Base-by-base conservation (phyloP, 495 filamentous ascomycete genomes). In the Penicillium arizonense region DNA sequence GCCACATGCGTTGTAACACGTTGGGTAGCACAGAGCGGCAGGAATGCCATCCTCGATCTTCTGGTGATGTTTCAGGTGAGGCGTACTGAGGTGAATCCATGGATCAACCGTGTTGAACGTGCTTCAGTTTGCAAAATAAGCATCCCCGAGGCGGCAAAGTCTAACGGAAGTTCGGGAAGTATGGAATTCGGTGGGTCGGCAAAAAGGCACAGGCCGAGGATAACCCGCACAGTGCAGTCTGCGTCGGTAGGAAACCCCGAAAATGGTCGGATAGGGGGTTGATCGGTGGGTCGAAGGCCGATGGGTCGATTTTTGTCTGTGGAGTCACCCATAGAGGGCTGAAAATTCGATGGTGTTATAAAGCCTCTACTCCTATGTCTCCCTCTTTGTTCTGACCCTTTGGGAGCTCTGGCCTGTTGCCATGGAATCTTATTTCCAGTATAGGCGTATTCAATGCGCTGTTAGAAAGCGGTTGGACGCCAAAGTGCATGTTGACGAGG, bases 391-490 rank as follows among this genome's bases (percentile, higher is more conserved):
- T 30, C 9, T 30, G 39, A 11, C 18, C 39, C 39, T 11, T 10
- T 9, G 21, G 39, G 9, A 23, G 39, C 39, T 42, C 3, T 24
- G 39, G 2, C 3, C 12, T 24, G 21, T 5, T 23, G 24, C 1
- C 12, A 58, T 58, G 55, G 55, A 58, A 14, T 35, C 55, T 16
- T 58, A 58, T 21, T 52, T 58, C 26, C 50, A 56, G 28, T 56
- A 56, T 28, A 32, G 33, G 32, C 49, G 53, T n/a, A 44, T 56
- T 10, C 16, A 34, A 23, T 21, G 33, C 13, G 47, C 53, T 14
- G 53, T 56, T 18, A 47, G 26, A 3, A 30, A 44, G 7, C 40
- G 46, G 3, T 14, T 56, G 3, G 10, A 30, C 28, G 0, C 47
- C 16, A 42, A 51, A 23, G 28, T 14, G 26, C 41, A 50, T 33